Evolutionary conservation across 1,284 basidiomycete species (phyloP), one percentile per base, ranked within the genome.

Genomic region (Trametes pubescens): DNA sequence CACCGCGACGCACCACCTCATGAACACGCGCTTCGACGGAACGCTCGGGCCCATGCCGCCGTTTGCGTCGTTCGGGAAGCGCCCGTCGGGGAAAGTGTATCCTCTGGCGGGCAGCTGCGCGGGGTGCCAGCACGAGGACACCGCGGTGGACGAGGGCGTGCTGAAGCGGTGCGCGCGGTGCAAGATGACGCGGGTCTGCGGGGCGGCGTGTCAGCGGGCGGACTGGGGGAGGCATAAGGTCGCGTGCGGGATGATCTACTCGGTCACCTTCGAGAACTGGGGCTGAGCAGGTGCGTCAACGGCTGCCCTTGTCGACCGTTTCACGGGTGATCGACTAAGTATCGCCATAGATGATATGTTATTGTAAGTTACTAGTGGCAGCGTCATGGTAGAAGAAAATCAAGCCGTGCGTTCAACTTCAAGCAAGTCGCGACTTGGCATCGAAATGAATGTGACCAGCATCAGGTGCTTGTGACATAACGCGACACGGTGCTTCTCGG

Each of bases 231-330:
- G 65, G 26, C 65, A 66, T 35, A 66, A 64, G 43, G 59, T 61
- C 13, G 46, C 59, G 4, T 66, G 65, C 29, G 29, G 47, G 24
- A 49, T 59, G 52, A 57, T 62, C 1, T 51, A 57, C 38, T 64
- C 65, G 9, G 62, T 66, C 22, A 59, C 46, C 38, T 67, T 67
- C 57, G 65, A 64, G 53, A 67, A 67, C 10, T 67, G 65, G 65
- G 55, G 51, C 16, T 61, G 51, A 54, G 37, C 14, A 13, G 9
- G 22, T 48, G 11, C 29, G 29, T 32, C 7, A n/a, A n/a, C 18
- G 3, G 38, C 5, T 18, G 8, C n/a, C 8, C 43, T 16, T 21
- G 13, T 18, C 18, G 8, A 32, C 29, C 3, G 4, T 3, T 32
- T 4, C 29, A 3, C 29, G 8, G 29, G 29, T 32, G 29, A 32